Percentiles rank a stretch among this genome's conserved stretches.
phyloP scores from a whole-genome alignment of 169 alveolate genomes.

The Perkinsus marinus region DNA sequence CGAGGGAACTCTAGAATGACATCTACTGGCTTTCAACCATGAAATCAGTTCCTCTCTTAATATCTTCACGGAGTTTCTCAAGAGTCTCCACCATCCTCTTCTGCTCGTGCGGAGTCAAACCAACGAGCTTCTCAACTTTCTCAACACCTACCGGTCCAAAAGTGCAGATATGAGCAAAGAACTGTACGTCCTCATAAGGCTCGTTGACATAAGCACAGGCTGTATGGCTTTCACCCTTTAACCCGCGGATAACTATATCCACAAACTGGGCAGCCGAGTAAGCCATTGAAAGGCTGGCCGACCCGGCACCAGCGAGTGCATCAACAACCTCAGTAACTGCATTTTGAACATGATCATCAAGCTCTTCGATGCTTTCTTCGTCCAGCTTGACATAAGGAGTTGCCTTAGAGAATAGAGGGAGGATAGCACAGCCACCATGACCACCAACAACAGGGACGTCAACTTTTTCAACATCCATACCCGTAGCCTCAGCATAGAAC shows the following conservation, averaged over 20 bases:
- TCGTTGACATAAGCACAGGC: slow-evolving; percentile 2
- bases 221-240: neutral
- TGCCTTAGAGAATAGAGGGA: slow-evolving; percentile 8
- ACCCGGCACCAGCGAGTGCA: slow-evolving; percentile 4
- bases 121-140: slow-evolving; percentile 14
- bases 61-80: neutral
- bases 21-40: neutral
- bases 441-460: slow-evolving; percentile 37
- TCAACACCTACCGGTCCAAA: slow-evolving; percentile 36
- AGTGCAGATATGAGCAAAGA: neutral
- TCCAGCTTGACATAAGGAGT: neutral
- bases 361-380: neutral
- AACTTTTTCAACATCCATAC: neutral
- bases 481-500: slow-evolving; percentile 24
- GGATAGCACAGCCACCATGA: slow-evolving; percentile 24
- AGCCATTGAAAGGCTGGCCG: slow-evolving; percentile 3
- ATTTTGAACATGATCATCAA: neutral
- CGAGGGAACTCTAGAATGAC: neutral
- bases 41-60: neutral
- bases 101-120: slow-evolving; percentile 9
- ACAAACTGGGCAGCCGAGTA: slow-evolving; percentile 5
- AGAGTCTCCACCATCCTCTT: neutral
- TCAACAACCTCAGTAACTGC: slow-evolving; percentile 6
- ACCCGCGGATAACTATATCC: neutral
- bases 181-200: neutral